Base-by-base conservation (phyloP, 352 stramenopile species). In the Phytophthora colocasiae region DNA sequence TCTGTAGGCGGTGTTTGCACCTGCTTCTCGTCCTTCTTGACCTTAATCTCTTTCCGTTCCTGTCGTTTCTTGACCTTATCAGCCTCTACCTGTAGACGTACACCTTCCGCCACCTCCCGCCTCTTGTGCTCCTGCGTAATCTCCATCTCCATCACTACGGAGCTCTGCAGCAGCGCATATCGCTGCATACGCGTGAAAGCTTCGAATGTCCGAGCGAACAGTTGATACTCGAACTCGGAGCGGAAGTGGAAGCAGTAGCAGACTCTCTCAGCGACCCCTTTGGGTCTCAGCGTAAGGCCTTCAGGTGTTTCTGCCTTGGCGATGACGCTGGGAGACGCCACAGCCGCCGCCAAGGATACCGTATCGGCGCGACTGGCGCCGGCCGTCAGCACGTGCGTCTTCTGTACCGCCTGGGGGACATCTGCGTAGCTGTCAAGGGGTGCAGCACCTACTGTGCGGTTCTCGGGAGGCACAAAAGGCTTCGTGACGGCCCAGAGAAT, bases 171-270 rank as follows among this genome's bases (percentile, higher is more conserved):
- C 43, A 92, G 43, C 48, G 69, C 69, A 46, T 81, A 80, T 19
- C 73, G 63, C 60, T 87, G 78, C 45, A 83, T 71, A 10, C 70
- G 70, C 15, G 45, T 59, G 31, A 73, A 82, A 1, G 81, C 80
- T 3, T 60, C 32, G 4, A 81, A 27, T 0, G 72, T 76, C 31
- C 50, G 61, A 19, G 68, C 78, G 64, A 92, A 89, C 27, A 90
- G 49, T 6, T 81, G 66, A 56, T 71, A 90, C 61, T 92, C 83
- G 47, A 77, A 68, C 26, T 76, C 52, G 29, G 79, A 79, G 43
- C 78, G 73, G 50, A 92, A 90, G 62, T 85, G 71, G 68, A 92
- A 92, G 69, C 79, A 89, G 58, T 74, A 90, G 75, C 83, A 92
- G 31, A 81, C 44, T 38, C 68, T 62, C 12, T 49, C 22, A 6